Evolutionary conservation across 805 yeast species (phyloP).

Genomic region (Saccharomycopsis sp.): DNA sequence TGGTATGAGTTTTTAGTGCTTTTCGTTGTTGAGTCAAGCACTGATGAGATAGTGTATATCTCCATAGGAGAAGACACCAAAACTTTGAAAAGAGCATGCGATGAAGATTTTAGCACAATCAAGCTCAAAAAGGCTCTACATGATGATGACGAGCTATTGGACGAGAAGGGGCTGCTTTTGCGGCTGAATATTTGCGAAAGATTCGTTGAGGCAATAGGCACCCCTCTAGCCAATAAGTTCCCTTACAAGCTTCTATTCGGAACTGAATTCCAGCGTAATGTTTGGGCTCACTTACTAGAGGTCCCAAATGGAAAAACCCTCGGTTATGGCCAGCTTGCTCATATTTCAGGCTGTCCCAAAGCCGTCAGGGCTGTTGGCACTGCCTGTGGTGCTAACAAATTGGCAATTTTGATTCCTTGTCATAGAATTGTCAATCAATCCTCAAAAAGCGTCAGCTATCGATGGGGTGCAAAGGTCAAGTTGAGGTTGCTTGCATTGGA

Average conservation of each 20-base stretch:
- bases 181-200: neutral
- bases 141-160: neutral
- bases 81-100: neutral
- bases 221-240: conserved; percentile 2
- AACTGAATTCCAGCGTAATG: conserved; percentile 32
- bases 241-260: conserved; percentile 31
- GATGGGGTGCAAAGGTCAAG: conserved; percentile 34
- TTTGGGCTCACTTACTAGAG: conserved; percentile 31
- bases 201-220: neutral
- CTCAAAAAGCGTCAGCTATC: conserved; percentile 33
- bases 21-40: neutral
- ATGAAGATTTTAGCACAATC: neutral
- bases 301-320: conserved; percentile 29
- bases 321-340: conserved; percentile 32
- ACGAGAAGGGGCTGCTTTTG: neutral
- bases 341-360: conserved; percentile 26
- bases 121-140: neutral
- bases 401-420: conserved; percentile 38
- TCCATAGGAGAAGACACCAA: neutral
- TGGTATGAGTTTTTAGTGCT: neutral
- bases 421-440: conserved; percentile 33
- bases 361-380: conserved; percentile 36
- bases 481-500: conserved; percentile 24
- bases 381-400: conserved; percentile 35
- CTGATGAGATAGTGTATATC: neutral